Percentiles rank a stretch among this genome's conserved stretches.
Conservation (phyloP, 768 basidiomycete genomes). For the Suillus cothurnatus region DNA sequence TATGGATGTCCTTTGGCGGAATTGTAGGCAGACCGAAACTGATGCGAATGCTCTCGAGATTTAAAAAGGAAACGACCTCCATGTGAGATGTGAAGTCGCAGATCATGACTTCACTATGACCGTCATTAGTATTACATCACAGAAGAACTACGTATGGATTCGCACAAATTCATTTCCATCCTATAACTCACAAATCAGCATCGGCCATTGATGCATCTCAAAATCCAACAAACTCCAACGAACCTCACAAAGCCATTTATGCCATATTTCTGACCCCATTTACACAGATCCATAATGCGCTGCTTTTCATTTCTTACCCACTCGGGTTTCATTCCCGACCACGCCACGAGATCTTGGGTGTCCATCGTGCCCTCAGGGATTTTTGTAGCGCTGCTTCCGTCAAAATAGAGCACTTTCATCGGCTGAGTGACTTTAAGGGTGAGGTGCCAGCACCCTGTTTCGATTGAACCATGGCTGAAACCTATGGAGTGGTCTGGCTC, state of each 20-base stretch:
- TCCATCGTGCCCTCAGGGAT: constrained; percentile 35
- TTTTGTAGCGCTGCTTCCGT: constrained; percentile 33
- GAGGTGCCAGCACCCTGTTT: constrained; percentile 30
- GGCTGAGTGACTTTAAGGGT: constrained; percentile 29
- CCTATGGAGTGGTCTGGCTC: constrained; percentile 41
- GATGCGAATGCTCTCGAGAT: constrained; percentile 23
- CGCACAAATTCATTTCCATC: constrained; percentile 54
- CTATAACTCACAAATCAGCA: constrained; percentile 21
- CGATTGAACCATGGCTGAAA: constrained; percentile 28
- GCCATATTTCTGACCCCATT: constrained; percentile 33
- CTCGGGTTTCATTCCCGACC: constrained; percentile 28
- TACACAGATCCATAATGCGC: constrained; percentile 33
- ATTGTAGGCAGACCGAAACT: rapidly evolving
- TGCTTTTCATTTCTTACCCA: constrained; percentile 21
- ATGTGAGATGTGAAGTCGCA: constrained; percentile 47
- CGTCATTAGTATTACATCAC: not conserved
- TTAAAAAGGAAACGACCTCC: constrained; percentile 39
- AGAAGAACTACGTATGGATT: not conserved
- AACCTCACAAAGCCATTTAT: constrained; percentile 39
- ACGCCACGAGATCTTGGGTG: constrained; percentile 37
- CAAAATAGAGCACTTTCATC: constrained; percentile 36
- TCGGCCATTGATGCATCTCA: not conserved
- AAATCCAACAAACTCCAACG: constrained; percentile 4
- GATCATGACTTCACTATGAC: constrained; percentile 47
- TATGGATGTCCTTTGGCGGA: not conserved